Evolutionary conservation across 78 protist genomes (phyloP).

Genomic region (slime mould (Dictyostelium discoideum)): DNA sequence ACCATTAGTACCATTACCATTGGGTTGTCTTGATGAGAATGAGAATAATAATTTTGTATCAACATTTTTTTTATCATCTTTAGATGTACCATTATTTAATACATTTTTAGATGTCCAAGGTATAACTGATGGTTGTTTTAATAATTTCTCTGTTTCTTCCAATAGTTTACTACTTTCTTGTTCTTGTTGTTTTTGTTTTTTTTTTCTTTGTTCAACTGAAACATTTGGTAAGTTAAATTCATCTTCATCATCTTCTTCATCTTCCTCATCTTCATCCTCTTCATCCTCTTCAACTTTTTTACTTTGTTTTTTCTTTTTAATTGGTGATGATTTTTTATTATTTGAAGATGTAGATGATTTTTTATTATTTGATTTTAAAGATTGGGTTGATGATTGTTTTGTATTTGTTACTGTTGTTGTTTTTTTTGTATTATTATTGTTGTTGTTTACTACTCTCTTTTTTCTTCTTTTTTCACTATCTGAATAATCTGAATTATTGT

Average conservation of each 20-base stretch:
- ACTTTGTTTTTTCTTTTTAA: background rate
- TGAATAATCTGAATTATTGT: background rate
- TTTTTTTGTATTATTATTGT: background rate
- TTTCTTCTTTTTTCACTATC: background rate
- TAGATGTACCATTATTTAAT: background rate
- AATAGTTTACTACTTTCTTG: background rate
- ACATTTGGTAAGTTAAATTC: background rate
- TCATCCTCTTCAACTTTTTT: background rate
- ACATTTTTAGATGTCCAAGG: slow-evolving; percentile 11
- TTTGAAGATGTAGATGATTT: background rate
- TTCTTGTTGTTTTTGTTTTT: background rate
- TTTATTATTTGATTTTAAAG: background rate
- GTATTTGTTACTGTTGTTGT: background rate
- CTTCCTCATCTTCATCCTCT: background rate
- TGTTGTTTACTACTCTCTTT: background rate
- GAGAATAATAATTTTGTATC: background rate
- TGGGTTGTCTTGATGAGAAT: background rate
- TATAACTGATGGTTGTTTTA: background rate
- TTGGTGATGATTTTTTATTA: background rate
- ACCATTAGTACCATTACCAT: background rate
- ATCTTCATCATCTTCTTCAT: background rate
- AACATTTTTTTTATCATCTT: background rate
- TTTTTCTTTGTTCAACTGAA: background rate
- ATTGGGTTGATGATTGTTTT: background rate
- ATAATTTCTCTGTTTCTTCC: background rate